Base-by-base conservation (phyloP, 2,329 filamentous ascomycete genomes). In the Colletotrichum liriopes region DNA sequence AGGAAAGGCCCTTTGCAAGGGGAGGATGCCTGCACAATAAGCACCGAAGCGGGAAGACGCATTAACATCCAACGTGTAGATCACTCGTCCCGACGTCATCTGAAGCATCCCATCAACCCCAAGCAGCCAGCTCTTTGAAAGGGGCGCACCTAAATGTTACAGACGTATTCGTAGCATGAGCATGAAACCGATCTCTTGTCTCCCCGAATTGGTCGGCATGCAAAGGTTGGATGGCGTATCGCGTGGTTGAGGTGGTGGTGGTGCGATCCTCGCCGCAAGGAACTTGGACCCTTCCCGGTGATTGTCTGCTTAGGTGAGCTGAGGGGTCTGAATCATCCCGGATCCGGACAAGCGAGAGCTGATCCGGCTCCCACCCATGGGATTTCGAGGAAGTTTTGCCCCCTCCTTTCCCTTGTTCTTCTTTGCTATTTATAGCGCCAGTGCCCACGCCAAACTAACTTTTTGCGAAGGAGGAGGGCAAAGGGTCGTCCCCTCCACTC, bases 251-350 rank as follows among this genome's bases (percentile, higher is more conserved):
- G 35, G 49, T 58, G 54, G 23, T 58, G 52, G 47, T 26, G 49
- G 35, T 23, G 55, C 23, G 55, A 51, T 49, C 63, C 41, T 56
- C 7, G 23, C 29, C 20, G 20, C 26, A 29, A 29, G 39, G 18
- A 12, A 20, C 26, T 35, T 45, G 55, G 14, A 2, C 26, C n/a
- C 43, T 62, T 49, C n/a, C 29, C 12, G 11, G 52, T 23, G 37
- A 11, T 62, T 52, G 51, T 41, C 41, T 69, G 61, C 58, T 72
- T 63, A 64, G 65, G 69, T 64, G 69, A 72, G 58, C 65, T 47
- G 45, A 37, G n/a, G 55, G 59, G 14, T 35, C 49, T 35, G 56
- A 43, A 35, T 35, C 60, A 66, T 49, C 23, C 51, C 58, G 65
- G 37, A 62, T 41, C 37, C n/a, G 41, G 56, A 56, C 43, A 68